Conservation (phyloP, 2,329 filamentous ascomycete genomes). For the Fusarium xyrophilum region DNA sequence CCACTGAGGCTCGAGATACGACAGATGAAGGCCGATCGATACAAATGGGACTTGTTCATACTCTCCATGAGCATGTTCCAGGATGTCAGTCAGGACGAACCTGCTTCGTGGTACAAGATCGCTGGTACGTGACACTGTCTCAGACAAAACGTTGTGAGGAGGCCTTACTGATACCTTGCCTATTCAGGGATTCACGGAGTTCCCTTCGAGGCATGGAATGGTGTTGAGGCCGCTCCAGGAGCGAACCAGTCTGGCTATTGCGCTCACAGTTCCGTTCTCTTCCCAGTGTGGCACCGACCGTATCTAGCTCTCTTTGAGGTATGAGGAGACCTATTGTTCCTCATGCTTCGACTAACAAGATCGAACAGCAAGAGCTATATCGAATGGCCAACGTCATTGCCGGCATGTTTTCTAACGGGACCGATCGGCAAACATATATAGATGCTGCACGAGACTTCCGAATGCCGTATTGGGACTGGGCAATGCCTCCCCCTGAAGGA, state of each 20-base stretch:
- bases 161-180: conserved; percentile 8
- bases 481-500: conserved; percentile 55
- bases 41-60: conserved; percentile 79
- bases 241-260: conserved; percentile 74
- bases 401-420: conserved; percentile 54
- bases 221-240: conserved; percentile 57
- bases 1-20: conserved; percentile 70
- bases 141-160: not conserved
- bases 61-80: conserved; percentile 77
- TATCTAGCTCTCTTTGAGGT: conserved; percentile 72
- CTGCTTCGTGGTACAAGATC: conserved; percentile 79
- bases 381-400: conserved; percentile 53
- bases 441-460: conserved; percentile 59
- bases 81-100: conserved; percentile 65
- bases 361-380: conserved; percentile 47
- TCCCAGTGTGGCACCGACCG: conserved; percentile 83
- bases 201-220: conserved; percentile 65
- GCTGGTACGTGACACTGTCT: conserved; percentile 61
- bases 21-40: conserved; percentile 66
- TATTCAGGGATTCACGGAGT: conserved; percentile 77
- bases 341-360: conserved; percentile 22
- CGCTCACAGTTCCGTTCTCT: conserved; percentile 75
- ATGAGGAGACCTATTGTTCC: not conserved
- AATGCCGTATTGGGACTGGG: conserved; percentile 68
- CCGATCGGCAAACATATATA: conserved; percentile 57